Conservation (phyloP, 2,329 filamentous ascomycete species). For the Colletotrichum eremochloae region DNA sequence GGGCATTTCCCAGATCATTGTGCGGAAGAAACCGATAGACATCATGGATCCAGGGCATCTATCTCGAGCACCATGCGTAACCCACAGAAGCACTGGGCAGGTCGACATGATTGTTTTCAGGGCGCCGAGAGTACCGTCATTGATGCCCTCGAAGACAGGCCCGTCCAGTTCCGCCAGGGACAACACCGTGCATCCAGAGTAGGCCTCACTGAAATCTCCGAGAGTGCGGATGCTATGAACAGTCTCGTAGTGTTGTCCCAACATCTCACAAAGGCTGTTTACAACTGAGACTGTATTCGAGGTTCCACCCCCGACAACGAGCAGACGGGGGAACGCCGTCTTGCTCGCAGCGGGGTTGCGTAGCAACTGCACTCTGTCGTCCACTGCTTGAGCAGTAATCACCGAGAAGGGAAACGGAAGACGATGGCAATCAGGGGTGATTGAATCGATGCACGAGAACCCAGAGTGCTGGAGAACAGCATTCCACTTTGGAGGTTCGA, state of each 20-base stretch:
- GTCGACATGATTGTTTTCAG: not conserved
- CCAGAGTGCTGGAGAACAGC: conserved; percentile 24
- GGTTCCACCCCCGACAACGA: not conserved
- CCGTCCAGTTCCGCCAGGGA: not conserved
- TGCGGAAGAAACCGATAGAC: not conserved
- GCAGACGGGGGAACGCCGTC: not conserved
- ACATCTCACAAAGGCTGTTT: not conserved
- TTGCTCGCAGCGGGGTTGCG: not conserved
- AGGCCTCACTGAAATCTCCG: not conserved
- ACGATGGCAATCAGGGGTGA: not conserved
- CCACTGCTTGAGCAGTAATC: not conserved
- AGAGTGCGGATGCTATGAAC: not conserved
- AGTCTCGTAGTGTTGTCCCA: not conserved
- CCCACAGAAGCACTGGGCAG: not conserved
- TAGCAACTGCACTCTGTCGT: not conserved
- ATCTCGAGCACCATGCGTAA: not conserved
- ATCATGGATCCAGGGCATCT: not conserved
- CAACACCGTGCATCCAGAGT: not conserved
- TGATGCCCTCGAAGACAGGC: not conserved
- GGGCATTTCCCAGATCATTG: not conserved
- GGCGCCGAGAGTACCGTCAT: not conserved
- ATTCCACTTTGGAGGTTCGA: conserved; percentile 33
- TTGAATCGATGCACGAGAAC: not conserved
- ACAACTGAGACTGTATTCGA: not conserved
- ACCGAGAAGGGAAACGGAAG: not conserved